Evolutionary conservation across 1,284 basidiomycete species (phyloP).

Genomic region (Rhodotorula sp.): DNA sequence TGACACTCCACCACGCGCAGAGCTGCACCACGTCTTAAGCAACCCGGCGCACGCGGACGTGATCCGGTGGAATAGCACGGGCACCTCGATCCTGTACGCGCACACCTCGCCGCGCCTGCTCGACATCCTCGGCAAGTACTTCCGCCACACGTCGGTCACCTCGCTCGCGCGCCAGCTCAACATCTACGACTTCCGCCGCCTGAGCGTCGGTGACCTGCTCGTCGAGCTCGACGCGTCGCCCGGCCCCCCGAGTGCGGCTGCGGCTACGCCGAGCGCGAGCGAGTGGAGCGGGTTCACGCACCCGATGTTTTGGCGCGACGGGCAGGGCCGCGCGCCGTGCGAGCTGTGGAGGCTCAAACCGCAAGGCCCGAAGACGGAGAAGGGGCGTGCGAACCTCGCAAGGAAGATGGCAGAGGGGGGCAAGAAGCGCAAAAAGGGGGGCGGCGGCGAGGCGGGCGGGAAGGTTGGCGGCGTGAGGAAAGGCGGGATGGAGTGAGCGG

Average conservation of each 20-base stretch:
- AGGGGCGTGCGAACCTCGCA: constrained; percentile 10
- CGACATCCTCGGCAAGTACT: constrained; percentile 12
- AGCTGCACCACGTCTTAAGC: constrained; percentile 28
- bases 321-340: not conserved
- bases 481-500: not conserved
- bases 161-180: constrained; percentile 14
- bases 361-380: constrained; percentile 14
- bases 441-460: not conserved
- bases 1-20: not conserved
- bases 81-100: constrained; percentile 19
- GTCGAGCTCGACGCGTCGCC: constrained; percentile 4
- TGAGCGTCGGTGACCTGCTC: not conserved
- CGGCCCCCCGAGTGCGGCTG: not conserved
- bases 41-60: constrained; percentile 14
- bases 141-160: constrained; percentile 24
- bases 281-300: constrained; percentile 30
- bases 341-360: constrained; percentile 22
- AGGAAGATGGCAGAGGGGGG: constrained; percentile 12
- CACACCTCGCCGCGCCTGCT: constrained; percentile 29
- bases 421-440: constrained; percentile 9
- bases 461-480: not conserved
- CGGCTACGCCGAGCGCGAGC: not conserved
- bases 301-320: constrained; percentile 21
- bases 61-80: constrained; percentile 21
- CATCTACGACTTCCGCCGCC: constrained; percentile 25